These are phyloP conservation scores for Thraustochytrium sp. DNA, from an alignment of 352 stramenopile species.

Conservation along the genomic window DNA sequence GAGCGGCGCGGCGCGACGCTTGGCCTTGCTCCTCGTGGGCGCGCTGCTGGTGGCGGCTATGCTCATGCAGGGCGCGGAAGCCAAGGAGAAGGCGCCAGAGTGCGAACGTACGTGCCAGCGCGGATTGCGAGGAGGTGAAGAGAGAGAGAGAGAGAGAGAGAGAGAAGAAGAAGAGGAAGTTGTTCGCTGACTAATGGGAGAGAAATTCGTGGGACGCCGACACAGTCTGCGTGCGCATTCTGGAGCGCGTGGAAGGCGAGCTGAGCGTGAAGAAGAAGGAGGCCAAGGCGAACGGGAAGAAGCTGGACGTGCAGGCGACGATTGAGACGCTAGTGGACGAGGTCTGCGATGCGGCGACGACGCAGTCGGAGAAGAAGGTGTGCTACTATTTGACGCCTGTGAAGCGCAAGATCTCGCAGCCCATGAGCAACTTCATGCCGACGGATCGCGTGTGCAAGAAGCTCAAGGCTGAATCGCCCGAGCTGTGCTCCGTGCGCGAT, in stretches of 20 bases:
- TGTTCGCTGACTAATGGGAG: background rate
- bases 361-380: slow-evolving; percentile 42
- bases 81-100: too few species aligned
- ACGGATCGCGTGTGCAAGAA: slow-evolving; percentile 85
- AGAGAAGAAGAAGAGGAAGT: background rate
- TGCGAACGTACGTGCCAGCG: slow-evolving; percentile 81
- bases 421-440: slow-evolving; percentile 83
- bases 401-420: slow-evolving; percentile 84
- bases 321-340: slow-evolving; percentile 38
- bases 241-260: slow-evolving; percentile 72
- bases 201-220: background rate
- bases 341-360: background rate
- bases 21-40: background rate
- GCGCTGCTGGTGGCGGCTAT: background rate
- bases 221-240: slow-evolving; percentile 81
- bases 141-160: background rate
- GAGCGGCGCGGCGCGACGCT: too few species aligned
- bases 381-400: slow-evolving; percentile 89
- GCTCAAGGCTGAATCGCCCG: slow-evolving; percentile 85
- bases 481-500: slow-evolving; percentile 80
- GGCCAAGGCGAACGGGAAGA: slow-evolving; percentile 76
- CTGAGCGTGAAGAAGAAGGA: slow-evolving; percentile 70
- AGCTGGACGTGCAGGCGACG: slow-evolving; percentile 56
- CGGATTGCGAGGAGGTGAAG: background rate
- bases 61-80: slow-evolving; percentile 48